These are phyloP conservation scores for Ustilago trichophora DNA, from an alignment of 1,284 basidiomycete species.

Conservation along the genomic window DNA sequence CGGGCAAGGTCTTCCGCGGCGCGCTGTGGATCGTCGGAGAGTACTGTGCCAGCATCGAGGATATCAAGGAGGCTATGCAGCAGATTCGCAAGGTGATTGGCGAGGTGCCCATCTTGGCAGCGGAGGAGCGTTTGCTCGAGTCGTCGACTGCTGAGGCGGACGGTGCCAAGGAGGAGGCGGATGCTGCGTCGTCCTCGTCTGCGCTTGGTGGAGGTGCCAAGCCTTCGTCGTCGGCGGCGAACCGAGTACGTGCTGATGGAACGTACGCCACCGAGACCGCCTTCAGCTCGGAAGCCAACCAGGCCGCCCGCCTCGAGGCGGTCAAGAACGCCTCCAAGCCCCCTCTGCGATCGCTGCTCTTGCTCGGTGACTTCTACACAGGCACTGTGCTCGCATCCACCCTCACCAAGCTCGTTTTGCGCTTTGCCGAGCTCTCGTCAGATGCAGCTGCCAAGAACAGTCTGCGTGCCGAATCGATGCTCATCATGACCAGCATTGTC, in stretches of 20 bases:
- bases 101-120: slow-evolving; percentile 92
- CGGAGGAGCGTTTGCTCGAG: slow-evolving; percentile 67
- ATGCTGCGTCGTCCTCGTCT: slow-evolving; percentile 23
- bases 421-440: slow-evolving; percentile 75
- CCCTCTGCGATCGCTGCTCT: slow-evolving; percentile 86
- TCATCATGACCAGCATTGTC: slow-evolving; percentile 96
- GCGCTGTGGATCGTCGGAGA: slow-evolving; percentile 98
- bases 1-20: slow-evolving; percentile 95
- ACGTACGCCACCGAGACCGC: slow-evolving; percentile 98
- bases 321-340: slow-evolving; percentile 89
- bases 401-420: slow-evolving; percentile 88
- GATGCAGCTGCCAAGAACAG: slow-evolving; percentile 72
- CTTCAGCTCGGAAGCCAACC: slow-evolving; percentile 76
- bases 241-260: slow-evolving; percentile 87
- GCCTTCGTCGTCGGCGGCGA: slow-evolving; percentile 70
- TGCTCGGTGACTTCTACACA: slow-evolving; percentile 97
- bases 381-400: slow-evolving; percentile 87
- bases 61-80: slow-evolving; percentile 71
- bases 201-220: slow-evolving; percentile 57
- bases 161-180: slow-evolving; percentile 25
- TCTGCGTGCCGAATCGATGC: slow-evolving; percentile 91
- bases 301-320: slow-evolving; percentile 75
- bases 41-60: slow-evolving; percentile 70
- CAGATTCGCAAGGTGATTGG: slow-evolving; percentile 89
- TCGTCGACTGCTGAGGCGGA: slow-evolving; percentile 49